These are phyloP conservation scores for Actinomortierella wolfii DNA, from an alignment of 371 early-diverging fungal genomes.

Conservation along the genomic window DNA sequence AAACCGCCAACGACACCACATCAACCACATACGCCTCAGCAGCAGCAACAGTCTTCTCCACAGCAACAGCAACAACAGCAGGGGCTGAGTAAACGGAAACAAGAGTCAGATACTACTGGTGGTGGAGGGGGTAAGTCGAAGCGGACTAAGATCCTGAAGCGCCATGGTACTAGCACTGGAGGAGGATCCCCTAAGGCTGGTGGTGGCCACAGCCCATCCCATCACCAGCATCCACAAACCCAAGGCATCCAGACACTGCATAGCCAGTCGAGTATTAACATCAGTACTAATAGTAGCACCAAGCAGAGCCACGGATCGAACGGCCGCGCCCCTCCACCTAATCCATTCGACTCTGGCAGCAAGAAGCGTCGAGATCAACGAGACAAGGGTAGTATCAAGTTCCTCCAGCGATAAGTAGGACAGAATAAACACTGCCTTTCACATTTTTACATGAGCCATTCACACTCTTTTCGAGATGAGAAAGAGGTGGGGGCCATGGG, in stretches of 20 bases:
- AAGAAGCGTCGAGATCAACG: slow-evolving; percentile 12
- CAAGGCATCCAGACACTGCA: slow-evolving; percentile 4
- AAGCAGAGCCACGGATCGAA: slow-evolving; percentile 3
- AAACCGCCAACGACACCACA: slow-evolving; percentile 10
- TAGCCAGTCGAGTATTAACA: slow-evolving; percentile 13
- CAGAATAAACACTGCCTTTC: not conserved
- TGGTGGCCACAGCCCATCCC: slow-evolving; percentile 1
- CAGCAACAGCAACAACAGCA: slow-evolving; percentile 19
- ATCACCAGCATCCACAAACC: not conserved
- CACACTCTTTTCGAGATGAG: not conserved
- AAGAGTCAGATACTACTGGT: slow-evolving; percentile 3
- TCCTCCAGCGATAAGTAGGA: slow-evolving; percentile 18
- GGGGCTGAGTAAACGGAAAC: slow-evolving; percentile 9
- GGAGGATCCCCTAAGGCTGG: slow-evolving; percentile 12
- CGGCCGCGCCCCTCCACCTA: not conserved
- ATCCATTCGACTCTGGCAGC: slow-evolving; percentile 3
- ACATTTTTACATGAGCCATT: not conserved
- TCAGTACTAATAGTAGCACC: not conserved
- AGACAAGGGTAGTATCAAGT: slow-evolving; percentile 23
- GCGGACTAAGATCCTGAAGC: slow-evolving; percentile 31
- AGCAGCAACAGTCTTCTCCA: not conserved
- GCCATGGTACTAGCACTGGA: slow-evolving; percentile 10
- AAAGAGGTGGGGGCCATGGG: too few species aligned
- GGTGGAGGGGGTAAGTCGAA: slow-evolving; percentile 10
- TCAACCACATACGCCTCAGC: slow-evolving; percentile 11